These are phyloP conservation scores for Alternaria angustiovoidea DNA, from an alignment of 2,329 filamentous ascomycete genomes.

Conservation along the genomic window DNA sequence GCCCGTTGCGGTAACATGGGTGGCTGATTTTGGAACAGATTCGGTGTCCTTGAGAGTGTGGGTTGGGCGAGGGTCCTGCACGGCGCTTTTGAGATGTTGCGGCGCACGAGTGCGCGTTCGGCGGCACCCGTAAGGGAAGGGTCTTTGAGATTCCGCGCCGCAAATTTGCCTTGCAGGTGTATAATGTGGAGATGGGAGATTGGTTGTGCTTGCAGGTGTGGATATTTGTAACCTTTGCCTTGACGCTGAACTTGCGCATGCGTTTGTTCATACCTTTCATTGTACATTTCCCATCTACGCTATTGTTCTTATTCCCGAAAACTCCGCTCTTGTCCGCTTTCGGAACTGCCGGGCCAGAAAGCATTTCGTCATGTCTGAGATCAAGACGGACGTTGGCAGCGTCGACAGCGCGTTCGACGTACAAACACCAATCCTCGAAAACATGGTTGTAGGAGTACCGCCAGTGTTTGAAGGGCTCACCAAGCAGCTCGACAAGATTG, in stretches of 20 bases:
- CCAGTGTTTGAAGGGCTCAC: slow-evolving; percentile 49
- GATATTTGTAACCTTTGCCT: background rate
- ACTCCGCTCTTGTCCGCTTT: slow-evolving; percentile 20
- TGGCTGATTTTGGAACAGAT: slow-evolving; percentile 10
- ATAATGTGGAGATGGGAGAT: background rate
- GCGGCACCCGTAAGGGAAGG: background rate
- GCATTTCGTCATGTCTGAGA: slow-evolving; percentile 29
- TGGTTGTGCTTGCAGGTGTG: background rate
- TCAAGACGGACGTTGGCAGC: slow-evolving; percentile 15
- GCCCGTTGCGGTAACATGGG: slow-evolving; percentile 13
- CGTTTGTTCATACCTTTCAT: background rate
- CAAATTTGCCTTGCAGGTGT: slow-evolving; percentile 5
- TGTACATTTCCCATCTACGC: background rate
- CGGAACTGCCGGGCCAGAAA: slow-evolving; percentile 13
- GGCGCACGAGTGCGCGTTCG: slow-evolving; percentile 4
- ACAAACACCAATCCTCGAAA: slow-evolving; percentile 46
- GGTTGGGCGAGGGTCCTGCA: background rate
- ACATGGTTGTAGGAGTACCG: slow-evolving; percentile 49
- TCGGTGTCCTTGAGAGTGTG: slow-evolving; percentile 7
- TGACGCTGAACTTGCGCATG: background rate
- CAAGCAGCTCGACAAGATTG: slow-evolving; percentile 44
- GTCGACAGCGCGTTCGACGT: slow-evolving; percentile 33
- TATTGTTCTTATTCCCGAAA: slow-evolving; percentile 18
- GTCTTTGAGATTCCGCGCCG: slow-evolving; percentile 3
- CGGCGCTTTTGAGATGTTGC: slow-evolving; percentile 10